Base-by-base conservation (phyloP, 768 basidiomycete species). In the Mycena albidolilacea region DNA sequence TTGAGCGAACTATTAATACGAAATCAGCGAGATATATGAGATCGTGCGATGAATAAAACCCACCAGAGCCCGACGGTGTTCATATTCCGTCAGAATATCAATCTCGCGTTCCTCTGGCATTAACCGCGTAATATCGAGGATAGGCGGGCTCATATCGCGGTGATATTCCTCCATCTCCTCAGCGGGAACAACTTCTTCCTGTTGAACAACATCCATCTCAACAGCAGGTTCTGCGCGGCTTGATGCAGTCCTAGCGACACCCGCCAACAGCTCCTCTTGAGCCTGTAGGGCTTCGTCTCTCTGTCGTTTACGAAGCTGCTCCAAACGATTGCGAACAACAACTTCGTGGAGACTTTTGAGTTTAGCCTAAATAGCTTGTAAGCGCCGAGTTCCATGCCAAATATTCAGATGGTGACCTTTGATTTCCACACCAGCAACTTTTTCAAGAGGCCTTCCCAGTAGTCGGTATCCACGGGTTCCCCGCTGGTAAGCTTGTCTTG, bases 361-460 rank as follows among this genome's bases (percentile, higher is more conserved):
- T 79, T 97, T 98, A 8, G 96, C 93, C 96, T 97, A 60, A 30
- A 69, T 59, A 69, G 44, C 58, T 9, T 14, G 38, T 74, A 67
- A 70, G 69, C 66, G 71, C 62, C 75, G n/a, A 72, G 52, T 39
- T 17, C 52, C 48, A 17, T 39, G 35, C 21, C 37, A 50, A 19
- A 9, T 60, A n/a, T 12, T 19, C 30, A 58, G 68, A 66, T 57
- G 1, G 67, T 63, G 61, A 96, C 97, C 86, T 98, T 98, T 23
- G 98, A 94, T 84, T 99, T 99, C 93, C 95, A 98, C 4, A 99
- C 97, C 30, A 98, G 85, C 43, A 99, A 82, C 81, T 95, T 98
- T 82, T 96, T 95, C 69, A 99, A 82, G 9, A 99, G 84, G 59
- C 91, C 88, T 82, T 99, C 98, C 98, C 98, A 99, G 80, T 99